These are phyloP conservation scores for Phytomonas francai DNA, from an alignment of 208 protist species.

Conservation along the genomic window DNA sequence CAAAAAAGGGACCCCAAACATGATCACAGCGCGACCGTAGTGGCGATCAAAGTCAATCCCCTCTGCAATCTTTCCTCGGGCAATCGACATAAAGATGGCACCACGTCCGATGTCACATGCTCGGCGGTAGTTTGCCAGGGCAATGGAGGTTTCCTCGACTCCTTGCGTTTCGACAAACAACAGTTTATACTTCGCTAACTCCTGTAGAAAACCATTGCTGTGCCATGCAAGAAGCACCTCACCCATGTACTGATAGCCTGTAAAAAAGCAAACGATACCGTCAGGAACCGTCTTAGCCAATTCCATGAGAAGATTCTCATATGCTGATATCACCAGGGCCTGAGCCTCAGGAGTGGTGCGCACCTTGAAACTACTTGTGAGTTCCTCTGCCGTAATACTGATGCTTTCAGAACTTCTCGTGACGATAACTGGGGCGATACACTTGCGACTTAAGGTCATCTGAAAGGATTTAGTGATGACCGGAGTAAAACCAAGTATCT, in stretches of 20 bases:
- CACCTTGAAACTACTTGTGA: conserved; percentile 88
- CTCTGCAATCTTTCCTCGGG: conserved; percentile 96
- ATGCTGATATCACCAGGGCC: conserved; percentile 92
- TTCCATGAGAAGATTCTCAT: conserved; percentile 93
- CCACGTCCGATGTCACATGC: conserved; percentile 97
- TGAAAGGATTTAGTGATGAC: conserved; percentile 87
- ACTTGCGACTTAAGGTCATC: conserved; percentile 95
- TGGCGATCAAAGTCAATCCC: conserved; percentile 99
- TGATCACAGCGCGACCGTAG: conserved; percentile 94
- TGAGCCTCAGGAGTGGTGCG: conserved; percentile 75
- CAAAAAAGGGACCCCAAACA: conserved; percentile 97
- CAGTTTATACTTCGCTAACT: conserved; percentile 94
- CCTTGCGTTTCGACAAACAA: conserved; percentile 98
- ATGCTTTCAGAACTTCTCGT: conserved; percentile 83
- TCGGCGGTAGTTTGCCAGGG: conserved; percentile 95
- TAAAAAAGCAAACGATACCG: conserved; percentile 98
- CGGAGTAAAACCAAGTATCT: conserved; percentile 96
- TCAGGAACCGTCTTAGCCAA: conserved; percentile 95
- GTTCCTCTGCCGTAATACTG: conserved; percentile 80
- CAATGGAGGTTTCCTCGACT: conserved; percentile 95
- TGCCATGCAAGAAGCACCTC: conserved; percentile 92
- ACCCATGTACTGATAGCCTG: conserved; percentile 93
- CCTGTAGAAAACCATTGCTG: conserved; percentile 86
- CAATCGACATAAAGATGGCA: conserved; percentile 98
- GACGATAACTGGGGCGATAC: conserved; percentile 93